Evolutionary conservation across 768 basidiomycete species (phyloP).

Genomic region (Lentinula guzmanii): DNA sequence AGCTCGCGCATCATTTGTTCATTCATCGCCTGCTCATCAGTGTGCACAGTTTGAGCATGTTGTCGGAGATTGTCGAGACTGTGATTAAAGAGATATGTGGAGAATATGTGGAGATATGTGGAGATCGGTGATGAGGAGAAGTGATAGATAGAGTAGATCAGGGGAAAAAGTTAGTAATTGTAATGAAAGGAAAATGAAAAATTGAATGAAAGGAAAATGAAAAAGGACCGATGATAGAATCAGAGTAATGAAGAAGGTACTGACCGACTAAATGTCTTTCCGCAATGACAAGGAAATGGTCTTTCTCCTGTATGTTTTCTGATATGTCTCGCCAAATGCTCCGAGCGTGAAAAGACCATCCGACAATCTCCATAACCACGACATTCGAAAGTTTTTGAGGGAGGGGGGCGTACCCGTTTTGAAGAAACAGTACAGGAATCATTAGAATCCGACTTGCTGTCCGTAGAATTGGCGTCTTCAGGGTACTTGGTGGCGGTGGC

Average conservation of each 20-base stretch:
- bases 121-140: neutral
- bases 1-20: conserved; percentile 90
- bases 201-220: conserved; percentile 46
- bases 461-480: neutral
- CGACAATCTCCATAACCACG: conserved; percentile 91
- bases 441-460: neutral
- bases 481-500: neutral
- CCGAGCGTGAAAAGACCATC: conserved; percentile 67
- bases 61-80: conserved; percentile 96
- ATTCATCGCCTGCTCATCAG: conserved; percentile 85
- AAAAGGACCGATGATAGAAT: neutral
- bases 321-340: conserved; percentile 8
- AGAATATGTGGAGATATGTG: neutral
- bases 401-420: conserved; percentile 76
- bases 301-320: conserved; percentile 98
- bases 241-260: neutral
- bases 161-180: neutral
- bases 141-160: neutral
- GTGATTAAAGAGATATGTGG: neutral
- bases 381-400: conserved; percentile 94
- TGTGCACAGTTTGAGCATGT: conserved; percentile 94
- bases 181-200: neutral
- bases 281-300: conserved; percentile 96
- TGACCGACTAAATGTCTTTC: conserved; percentile 47
- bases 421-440: neutral